phyloP scores from a whole-genome alignment of 177 flowering plant genomes.

The Vitis hybrid region DNA sequence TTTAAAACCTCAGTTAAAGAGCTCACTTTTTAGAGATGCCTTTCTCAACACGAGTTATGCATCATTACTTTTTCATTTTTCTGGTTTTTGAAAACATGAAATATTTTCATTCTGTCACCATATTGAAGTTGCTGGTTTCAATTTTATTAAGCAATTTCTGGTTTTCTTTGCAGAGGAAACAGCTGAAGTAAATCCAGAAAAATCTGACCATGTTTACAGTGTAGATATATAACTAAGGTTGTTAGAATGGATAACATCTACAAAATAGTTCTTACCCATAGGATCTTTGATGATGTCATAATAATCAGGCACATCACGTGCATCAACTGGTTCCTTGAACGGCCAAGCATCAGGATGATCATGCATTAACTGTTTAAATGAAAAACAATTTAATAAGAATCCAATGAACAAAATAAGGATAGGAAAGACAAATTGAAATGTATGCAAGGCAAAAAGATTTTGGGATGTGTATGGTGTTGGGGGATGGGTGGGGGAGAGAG shows the following conservation, averaged over 20 bases:
- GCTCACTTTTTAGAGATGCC: too few species aligned
- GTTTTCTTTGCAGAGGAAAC: not conserved
- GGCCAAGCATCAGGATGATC: slow-evolving; percentile 99
- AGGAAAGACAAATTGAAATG: not conserved
- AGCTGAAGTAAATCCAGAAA: not conserved
- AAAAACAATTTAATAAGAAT: not conserved
- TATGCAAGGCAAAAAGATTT: too few species aligned
- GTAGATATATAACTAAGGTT: not conserved
- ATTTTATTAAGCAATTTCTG: too few species aligned
- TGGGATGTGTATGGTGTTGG: too few species aligned
- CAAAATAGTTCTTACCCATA: slow-evolving; percentile 58
- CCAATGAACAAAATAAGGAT: not conserved
- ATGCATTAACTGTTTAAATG: slow-evolving; percentile 58
- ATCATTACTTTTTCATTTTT: too few species aligned
- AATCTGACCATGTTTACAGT: not conserved
- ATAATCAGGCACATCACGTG: slow-evolving; percentile 91
- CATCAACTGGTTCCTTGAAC: slow-evolving; percentile 94
- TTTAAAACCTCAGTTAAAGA: too few species aligned
- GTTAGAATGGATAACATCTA: not conserved
- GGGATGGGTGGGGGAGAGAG: too few species aligned
- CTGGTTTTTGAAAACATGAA: too few species aligned
- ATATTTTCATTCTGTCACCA: too few species aligned
- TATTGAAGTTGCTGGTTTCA: too few species aligned
- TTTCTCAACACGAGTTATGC: too few species aligned
- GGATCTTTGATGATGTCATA: slow-evolving; percentile 94